phyloP scores from a whole-genome alignment of 805 yeast genomes.

The Candida alai region DNA sequence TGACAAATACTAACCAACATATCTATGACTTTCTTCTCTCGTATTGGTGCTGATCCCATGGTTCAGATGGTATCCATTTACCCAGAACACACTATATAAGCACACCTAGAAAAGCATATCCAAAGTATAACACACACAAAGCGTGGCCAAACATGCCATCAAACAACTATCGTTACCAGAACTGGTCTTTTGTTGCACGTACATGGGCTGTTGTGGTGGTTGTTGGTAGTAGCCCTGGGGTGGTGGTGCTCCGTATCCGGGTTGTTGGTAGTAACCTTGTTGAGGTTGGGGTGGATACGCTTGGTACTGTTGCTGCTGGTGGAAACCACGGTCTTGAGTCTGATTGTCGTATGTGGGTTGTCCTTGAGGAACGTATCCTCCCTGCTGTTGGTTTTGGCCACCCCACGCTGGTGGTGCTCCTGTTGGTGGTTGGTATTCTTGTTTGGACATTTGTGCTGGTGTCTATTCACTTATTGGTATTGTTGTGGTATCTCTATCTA shows the following conservation, averaged over 20 bases:
- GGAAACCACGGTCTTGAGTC: constrained; percentile 21
- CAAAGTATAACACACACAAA: constrained; percentile 39
- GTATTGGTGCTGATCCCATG: too few relatives aligned
- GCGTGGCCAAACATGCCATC: constrained; percentile 41
- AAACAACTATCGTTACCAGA: constrained; percentile 28
- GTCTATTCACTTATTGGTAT: too few relatives aligned
- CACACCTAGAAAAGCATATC: constrained; percentile 24
- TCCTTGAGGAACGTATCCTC: constrained; percentile 22
- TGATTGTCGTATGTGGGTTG: constrained; percentile 17
- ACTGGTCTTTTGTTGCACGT: constrained; percentile 32
- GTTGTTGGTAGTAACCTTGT: constrained; percentile 15
- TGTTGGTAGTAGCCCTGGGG: constrained; percentile 38
- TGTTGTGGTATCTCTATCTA: too few relatives aligned
- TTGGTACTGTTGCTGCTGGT: constrained; percentile 10
- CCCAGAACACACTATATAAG: too few relatives aligned
- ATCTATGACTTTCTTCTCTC: too few relatives aligned
- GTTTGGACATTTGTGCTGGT: constrained; percentile 9
- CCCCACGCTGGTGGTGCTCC: constrained; percentile 30
- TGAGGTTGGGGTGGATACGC: constrained; percentile 11
- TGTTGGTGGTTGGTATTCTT: constrained; percentile 21
- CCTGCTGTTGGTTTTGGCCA: constrained; percentile 5
- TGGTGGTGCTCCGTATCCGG: constrained; percentile 16
- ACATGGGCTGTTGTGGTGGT: constrained; percentile 37
- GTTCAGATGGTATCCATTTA: too few relatives aligned
- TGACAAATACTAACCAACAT: too few relatives aligned